Evolutionary conservation across 2,329 filamentous ascomycete genomes (phyloP).

Genomic region (Ilyonectria destructans): DNA sequence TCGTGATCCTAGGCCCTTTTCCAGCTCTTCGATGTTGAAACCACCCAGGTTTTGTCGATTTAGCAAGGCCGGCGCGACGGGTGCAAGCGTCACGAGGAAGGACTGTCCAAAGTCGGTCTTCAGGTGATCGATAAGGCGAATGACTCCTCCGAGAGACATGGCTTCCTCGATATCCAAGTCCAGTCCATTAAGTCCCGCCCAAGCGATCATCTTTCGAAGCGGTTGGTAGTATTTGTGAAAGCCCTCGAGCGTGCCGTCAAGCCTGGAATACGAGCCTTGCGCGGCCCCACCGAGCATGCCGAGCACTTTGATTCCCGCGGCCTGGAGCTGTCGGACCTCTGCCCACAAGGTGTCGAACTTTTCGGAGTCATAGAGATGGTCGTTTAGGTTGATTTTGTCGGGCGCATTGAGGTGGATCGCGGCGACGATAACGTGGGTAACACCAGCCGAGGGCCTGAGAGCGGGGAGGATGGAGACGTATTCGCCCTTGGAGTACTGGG

Average conservation of each 20-base stretch:
- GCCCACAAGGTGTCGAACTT: slow-evolving; percentile 82
- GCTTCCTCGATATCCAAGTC: slow-evolving; percentile 85
- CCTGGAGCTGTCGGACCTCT: slow-evolving; percentile 80
- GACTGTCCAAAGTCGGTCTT: slow-evolving; percentile 76
- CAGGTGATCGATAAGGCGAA: slow-evolving; percentile 76
- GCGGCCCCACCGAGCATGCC: slow-evolving; percentile 90
- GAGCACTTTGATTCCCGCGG: slow-evolving; percentile 81
- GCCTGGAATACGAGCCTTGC: slow-evolving; percentile 74
- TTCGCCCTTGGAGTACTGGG: slow-evolving; percentile 57
- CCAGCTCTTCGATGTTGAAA: slow-evolving; percentile 83
- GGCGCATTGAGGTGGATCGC: slow-evolving; percentile 84
- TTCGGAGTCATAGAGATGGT: slow-evolving; percentile 76
- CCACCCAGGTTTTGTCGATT: slow-evolving; percentile 77
- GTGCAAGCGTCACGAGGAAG: slow-evolving; percentile 85
- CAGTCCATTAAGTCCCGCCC: slow-evolving; percentile 75
- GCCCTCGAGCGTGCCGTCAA: slow-evolving; percentile 69
- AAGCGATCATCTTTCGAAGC: slow-evolving; percentile 74
- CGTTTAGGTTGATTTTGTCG: slow-evolving; percentile 82
- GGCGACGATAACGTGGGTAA: slow-evolving; percentile 86
- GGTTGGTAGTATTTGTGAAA: slow-evolving; percentile 84
- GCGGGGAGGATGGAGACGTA: slow-evolving; percentile 68
- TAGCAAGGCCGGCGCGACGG: slow-evolving; percentile 81
- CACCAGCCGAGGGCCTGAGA: slow-evolving; percentile 58
- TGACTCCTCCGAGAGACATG: slow-evolving; percentile 77
- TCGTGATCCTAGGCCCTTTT: slow-evolving; percentile 72